Percentiles rank a stretch among this genome's conserved stretches.
These are phyloP conservation scores for Aspergillus cristatus DNA, from an alignment of 495 filamentous ascomycete genomes.

Conservation along the genomic window DNA sequence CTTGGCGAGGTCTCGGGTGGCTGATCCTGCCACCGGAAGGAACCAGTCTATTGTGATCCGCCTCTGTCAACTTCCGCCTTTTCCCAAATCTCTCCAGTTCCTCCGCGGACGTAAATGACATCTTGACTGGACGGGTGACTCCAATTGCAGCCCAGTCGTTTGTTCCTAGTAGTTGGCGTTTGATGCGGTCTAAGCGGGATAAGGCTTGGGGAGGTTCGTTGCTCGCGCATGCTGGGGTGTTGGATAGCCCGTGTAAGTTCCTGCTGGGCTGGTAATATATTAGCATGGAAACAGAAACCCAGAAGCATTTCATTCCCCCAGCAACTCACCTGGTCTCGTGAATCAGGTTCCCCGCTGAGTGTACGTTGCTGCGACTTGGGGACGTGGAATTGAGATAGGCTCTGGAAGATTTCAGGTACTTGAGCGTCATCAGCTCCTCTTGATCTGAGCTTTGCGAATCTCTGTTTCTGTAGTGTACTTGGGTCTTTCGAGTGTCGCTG, in stretches of 20 bases:
- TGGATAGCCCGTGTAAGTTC: not conserved
- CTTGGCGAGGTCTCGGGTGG: constrained; percentile 1
- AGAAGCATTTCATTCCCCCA: too few species aligned
- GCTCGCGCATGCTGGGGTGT: too few species aligned
- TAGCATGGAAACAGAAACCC: not conserved
- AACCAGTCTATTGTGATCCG: constrained; percentile 19
- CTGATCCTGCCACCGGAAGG: not conserved
- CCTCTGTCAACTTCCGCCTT: constrained; percentile 27
- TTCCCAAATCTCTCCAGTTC: constrained; percentile 29
- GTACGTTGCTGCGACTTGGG: too few species aligned
- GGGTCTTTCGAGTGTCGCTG: constrained; percentile 24
- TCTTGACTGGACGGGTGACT: constrained; percentile 22
- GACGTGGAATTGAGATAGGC: constrained; percentile 9
- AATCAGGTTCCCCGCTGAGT: too few species aligned
- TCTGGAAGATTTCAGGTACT: constrained; percentile 9
- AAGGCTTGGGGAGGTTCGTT: not conserved
- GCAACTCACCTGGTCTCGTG: not conserved
- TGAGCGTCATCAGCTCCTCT: constrained; percentile 6
- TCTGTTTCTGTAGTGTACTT: constrained; percentile 19
- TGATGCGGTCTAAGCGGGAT: constrained; percentile 15
- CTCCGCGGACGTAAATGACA: constrained; percentile 20
- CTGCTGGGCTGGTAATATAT: not conserved
- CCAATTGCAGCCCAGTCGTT: constrained; percentile 29
- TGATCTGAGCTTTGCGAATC: constrained; percentile 16
- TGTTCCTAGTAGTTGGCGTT: constrained; percentile 24